Percentiles rank a stretch among this genome's conserved stretches.
These are phyloP conservation scores for Citrullus amarus DNA, from an alignment of 306 rosid genomes.

Conservation along the genomic window DNA sequence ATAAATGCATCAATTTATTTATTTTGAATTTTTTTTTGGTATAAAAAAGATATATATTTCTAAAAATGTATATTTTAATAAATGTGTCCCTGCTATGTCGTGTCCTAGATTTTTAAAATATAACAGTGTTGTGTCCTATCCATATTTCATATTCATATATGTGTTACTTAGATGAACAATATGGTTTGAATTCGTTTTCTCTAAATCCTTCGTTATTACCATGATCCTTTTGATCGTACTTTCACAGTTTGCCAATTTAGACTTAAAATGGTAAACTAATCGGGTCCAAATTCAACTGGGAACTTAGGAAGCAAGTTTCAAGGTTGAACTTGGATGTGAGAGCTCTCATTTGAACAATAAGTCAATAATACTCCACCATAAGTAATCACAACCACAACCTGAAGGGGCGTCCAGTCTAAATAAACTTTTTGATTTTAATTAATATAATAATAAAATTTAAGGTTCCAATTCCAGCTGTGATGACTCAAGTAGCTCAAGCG, in stretches of 20 bases:
- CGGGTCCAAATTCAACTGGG: not conserved
- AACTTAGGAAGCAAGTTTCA: not conserved
- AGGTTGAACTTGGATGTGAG: not conserved
- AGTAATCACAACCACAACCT: not conserved
- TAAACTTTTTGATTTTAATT: not conserved
- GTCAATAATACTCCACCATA: not conserved
- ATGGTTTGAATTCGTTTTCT: accelerated
- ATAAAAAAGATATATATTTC: no score
- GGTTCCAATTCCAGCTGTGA: not conserved
- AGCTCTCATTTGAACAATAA: not conserved
- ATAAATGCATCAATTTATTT: no score
- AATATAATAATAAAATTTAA: not conserved
- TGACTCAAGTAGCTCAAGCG: not conserved
- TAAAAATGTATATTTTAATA: no score
- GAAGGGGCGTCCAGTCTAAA: not conserved
- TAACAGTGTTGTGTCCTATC: no score
- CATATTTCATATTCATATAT: no score
- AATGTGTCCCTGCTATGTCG: no score
- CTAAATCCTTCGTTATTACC: no score
- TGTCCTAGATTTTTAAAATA: no score
- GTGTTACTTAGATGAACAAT: not conserved
- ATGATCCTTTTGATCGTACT: no score
- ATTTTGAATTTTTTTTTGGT: no score
- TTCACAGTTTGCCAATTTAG: no score
- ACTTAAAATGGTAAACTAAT: not conserved